Evolutionary conservation across 1,139 yeast species (phyloP), one percentile per base, ranked within the genome.

Genomic region (Pichia sp.): DNA sequence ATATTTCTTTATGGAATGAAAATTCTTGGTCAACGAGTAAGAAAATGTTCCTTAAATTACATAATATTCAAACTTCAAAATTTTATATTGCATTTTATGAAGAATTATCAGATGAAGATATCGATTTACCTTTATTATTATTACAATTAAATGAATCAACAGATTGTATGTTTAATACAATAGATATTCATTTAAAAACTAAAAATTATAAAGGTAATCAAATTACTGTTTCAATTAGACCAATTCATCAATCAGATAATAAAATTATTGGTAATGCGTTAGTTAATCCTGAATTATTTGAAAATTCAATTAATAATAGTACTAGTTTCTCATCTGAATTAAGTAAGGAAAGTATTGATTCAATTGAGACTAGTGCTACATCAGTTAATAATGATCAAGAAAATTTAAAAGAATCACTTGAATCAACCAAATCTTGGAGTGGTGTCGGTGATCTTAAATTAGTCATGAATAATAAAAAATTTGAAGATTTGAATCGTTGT

Each of bases 161-260:
- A 37, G 52, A 43, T 41, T 53, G 39, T 38, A 41, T 36, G 24
- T 25, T 55, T 3, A 47, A 53, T 20, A 40, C 57, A 2, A 34
- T 51, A 19, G 62, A 55, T 35, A 34, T 59, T 14, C 62, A 59
- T 18, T 20, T 58, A 5, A 50, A 40, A 20, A 44, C 56, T 10
- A 50, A 46, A 25, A 45, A 48, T 23, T 49, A 52, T 26, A 49
- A 52, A 5, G 53, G 61, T 35, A 26, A 41, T 6, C 34, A 41
- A 8, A 31, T 49, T 8, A 44, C 43, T 9, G 22, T 51, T 20
- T 39, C 52, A 19, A 34, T 58, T 12, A 44, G 48, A 21, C 41
- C 54, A 6, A 23, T 31, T 9, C 31, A 36, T 34, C 35, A 30
- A 10, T 18, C 20, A 15, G 39, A 31, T 18, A 41, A 40, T 39